Percentiles rank a stretch among this genome's conserved stretches.
phyloP scores from a whole-genome alignment of 2,329 filamentous ascomycete species.

The Cladophialophora psammophila region DNA sequence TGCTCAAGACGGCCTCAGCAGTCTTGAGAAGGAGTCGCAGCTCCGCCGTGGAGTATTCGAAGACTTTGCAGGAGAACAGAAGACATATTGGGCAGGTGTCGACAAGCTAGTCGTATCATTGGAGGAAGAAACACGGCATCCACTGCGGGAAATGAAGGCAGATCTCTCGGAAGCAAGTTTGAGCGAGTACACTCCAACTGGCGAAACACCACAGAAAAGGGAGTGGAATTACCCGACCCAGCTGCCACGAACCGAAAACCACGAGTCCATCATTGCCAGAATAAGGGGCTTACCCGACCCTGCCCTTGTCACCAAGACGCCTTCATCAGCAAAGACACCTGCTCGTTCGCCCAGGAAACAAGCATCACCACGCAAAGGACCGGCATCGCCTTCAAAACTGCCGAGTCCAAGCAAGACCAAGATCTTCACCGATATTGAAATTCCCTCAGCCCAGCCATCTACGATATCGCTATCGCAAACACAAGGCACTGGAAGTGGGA shows the following conservation, averaged over 20 bases:
- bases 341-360: conserved; percentile 39
- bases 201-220: conserved; percentile 81
- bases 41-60: conserved; percentile 24
- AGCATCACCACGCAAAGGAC: conserved; percentile 37
- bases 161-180: conserved; percentile 71
- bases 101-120: conserved; percentile 29
- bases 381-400: conserved; percentile 39
- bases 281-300: conserved; percentile 53
- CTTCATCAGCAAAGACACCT: conserved; percentile 43
- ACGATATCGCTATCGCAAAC: conserved; percentile 43
- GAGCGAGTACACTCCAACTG: conserved; percentile 83
- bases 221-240: conserved; percentile 81
- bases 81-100: conserved; percentile 24
- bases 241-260: conserved; percentile 76
- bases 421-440: conserved; percentile 60
- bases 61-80: conserved; percentile 19
- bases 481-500: conserved; percentile 18
- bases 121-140: conserved; percentile 26
- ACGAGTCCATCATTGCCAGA: conserved; percentile 64
- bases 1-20: conserved; percentile 24
- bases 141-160: conserved; percentile 63
- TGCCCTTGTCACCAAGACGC: conserved; percentile 19
- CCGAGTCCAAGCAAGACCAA: conserved; percentile 59
- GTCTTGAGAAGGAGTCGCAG: conserved; percentile 25
- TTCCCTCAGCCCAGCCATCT: conserved; percentile 44